These are phyloP conservation scores for Flaveria brownii DNA, from an alignment of 129 eudicot genomes.

Conservation along the genomic window DNA sequence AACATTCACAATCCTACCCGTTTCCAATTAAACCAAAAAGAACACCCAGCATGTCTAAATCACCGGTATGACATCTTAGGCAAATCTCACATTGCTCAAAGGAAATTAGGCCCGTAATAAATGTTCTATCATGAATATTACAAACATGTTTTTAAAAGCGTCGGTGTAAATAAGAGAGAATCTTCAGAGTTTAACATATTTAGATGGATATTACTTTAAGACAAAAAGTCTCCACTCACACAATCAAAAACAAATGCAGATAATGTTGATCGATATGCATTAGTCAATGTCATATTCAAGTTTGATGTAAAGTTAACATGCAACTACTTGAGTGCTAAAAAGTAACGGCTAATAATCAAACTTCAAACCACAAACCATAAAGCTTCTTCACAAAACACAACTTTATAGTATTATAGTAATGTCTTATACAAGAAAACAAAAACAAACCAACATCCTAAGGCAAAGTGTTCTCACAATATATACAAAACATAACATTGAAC, in stretches of 20 bases:
- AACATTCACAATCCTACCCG: neutral
- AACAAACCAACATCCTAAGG: conserved; percentile 26
- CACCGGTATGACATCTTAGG: neutral
- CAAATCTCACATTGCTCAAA: neutral
- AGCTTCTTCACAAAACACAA: conserved; percentile 2
- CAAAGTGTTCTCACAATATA: conserved; percentile 35
- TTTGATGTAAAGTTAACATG: neutral
- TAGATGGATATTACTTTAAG: neutral
- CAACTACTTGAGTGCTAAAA: neutral
- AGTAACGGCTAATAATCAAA: conserved; percentile 4
- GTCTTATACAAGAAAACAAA: neutral
- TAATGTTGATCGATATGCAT: neutral
- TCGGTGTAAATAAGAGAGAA: neutral
- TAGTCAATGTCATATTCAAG: neutral
- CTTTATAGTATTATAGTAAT: conserved; percentile 31
- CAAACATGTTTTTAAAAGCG: neutral
- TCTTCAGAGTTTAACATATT: neutral
- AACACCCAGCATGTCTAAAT: neutral
- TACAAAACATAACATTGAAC: conserved; percentile 37
- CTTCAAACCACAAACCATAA: neutral
- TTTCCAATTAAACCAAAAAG: neutral
- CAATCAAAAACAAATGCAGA: neutral
- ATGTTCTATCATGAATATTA: neutral
- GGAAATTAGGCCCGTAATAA: neutral
- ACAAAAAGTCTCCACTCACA: neutral